Percentiles rank a stretch among this genome's conserved stretches.
phyloP scores from a whole-genome alignment of 257 asterid species.

The Solanum arcanum region DNA sequence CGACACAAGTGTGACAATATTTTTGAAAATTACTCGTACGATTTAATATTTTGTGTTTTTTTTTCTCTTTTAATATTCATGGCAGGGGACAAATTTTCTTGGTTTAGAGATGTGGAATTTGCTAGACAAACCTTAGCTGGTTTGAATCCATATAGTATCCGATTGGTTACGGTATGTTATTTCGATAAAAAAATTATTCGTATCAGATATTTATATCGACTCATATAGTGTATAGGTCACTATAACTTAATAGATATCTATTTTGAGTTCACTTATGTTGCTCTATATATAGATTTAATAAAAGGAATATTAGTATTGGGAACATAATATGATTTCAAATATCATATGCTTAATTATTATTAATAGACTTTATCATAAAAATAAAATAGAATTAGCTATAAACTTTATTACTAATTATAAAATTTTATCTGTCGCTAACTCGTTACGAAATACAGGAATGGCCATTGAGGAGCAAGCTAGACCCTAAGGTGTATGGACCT shows the following conservation, averaged over 20 bases:
- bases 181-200: not conserved
- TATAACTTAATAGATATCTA: not conserved
- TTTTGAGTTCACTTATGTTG: too few species aligned
- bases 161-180: slow-evolving; percentile 40
- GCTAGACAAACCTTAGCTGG: slow-evolving; percentile 75
- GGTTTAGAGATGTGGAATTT: slow-evolving; percentile 68
- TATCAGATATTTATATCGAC: not conserved
- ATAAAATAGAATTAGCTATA: too few species aligned
- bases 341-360: not conserved
- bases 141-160: slow-evolving; percentile 43
- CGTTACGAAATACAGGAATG: slow-evolving; percentile 32
- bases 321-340: not conserved
- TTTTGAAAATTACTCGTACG: not conserved
- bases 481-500: slow-evolving; percentile 60
- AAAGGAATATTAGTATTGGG: not conserved
- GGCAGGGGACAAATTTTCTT: slow-evolving; percentile 51
- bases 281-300: too few species aligned
- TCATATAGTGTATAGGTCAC: not conserved
- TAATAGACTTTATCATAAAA: too few species aligned
- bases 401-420: not conserved
- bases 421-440: not conserved
- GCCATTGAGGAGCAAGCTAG: slow-evolving; percentile 68
- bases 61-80: not conserved
- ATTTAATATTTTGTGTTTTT: not conserved
- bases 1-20: not conserved